Base-by-base conservation (phyloP, 2,329 filamentous ascomycete genomes). In the Drechslerella stenobrocha region DNA sequence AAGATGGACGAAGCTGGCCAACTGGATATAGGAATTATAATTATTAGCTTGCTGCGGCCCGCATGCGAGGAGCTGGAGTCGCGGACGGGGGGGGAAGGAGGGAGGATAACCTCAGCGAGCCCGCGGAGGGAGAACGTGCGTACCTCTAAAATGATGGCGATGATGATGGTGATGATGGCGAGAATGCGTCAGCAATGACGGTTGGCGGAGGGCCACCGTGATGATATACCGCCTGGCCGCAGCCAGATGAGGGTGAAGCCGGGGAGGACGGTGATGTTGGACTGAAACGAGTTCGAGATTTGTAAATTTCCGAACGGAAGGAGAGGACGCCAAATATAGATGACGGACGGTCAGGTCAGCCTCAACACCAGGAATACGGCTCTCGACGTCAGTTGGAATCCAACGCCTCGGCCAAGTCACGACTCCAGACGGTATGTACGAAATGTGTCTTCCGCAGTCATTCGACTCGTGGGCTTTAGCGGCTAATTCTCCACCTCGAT, bases 251-350 rank as follows among this genome's bases (percentile, higher is more conserved):
- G 8, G 8, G 34, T 4, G 34, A n/a, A 3, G 30, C 30, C 13
- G 30, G 34, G 4, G 8, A n/a, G 37, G 4, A 5, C 9, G 37
- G 8, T 42, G 15, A 18, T 18, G 37, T 18, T n/a, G 37, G 37
- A 42, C 18, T 42, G 37, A 42, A 42, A 42, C 37, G n/a, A 18
- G 37, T 18, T 18, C 22, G 37, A 42, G 37, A 42, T 42, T 42
- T 42, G 37, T 42, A 42, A 42, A 42, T 42, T 18, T 42, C 37
- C 37, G 37, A 42, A 42, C 37, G 37, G 37, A 42, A 42, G 37
- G 37, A 42, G 37, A 42, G 15, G 6, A 42, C 7, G 37, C 37
- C 37, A 42, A 42, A 42, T 42, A 42, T 42, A 42, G 37, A 13
- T 37, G 3, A 6, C 18, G n/a, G 15, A 18, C 2, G 37, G 37